Conservation (phyloP, 164 flowering plant genomes). For the Pachysandra terminalis region DNA sequence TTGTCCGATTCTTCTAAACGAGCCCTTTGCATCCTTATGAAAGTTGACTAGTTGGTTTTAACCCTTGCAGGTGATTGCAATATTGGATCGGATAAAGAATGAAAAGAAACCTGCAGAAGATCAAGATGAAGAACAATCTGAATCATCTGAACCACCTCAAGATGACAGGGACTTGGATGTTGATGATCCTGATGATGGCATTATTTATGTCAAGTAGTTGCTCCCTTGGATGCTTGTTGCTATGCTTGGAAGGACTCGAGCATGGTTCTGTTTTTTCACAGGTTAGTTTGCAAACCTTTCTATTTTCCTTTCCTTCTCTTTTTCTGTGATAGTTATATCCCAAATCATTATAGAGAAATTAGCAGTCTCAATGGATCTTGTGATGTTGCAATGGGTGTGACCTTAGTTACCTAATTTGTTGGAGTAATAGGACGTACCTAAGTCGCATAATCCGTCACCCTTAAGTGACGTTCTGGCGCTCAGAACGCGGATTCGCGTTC, state of each 20-base stretch:
- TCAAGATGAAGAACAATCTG: neutral
- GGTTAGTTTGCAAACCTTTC: neutral
- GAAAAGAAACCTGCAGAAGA: neutral
- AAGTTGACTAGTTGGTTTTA: neutral
- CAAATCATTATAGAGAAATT: too few relatives aligned
- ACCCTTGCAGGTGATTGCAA: neutral
- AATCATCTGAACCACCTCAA: neutral
- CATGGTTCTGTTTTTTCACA: neutral
- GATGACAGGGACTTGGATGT: constrained; percentile 40
- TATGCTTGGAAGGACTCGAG: neutral
- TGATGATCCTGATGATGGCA: constrained; percentile 74
- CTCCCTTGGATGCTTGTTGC: neutral
- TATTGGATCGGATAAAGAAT: neutral
- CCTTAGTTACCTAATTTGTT: too few relatives aligned
- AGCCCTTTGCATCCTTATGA: neutral
- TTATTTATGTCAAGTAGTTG: constrained; percentile 71
- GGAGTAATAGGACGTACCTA: too few relatives aligned
- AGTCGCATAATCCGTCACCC: too few relatives aligned
- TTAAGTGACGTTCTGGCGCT: too few relatives aligned
- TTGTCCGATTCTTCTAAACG: neutral
- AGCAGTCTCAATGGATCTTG: too few relatives aligned
- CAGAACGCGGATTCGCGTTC: too few relatives aligned
- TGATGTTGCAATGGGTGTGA: too few relatives aligned
- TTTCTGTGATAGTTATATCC: too few relatives aligned
- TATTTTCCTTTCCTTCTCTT: too few relatives aligned